Percentiles rank a stretch among this genome's conserved stretches.
These are phyloP conservation scores for Globisporangium okanoganense DNA, from an alignment of 352 stramenopile genomes.

Conservation along the genomic window DNA sequence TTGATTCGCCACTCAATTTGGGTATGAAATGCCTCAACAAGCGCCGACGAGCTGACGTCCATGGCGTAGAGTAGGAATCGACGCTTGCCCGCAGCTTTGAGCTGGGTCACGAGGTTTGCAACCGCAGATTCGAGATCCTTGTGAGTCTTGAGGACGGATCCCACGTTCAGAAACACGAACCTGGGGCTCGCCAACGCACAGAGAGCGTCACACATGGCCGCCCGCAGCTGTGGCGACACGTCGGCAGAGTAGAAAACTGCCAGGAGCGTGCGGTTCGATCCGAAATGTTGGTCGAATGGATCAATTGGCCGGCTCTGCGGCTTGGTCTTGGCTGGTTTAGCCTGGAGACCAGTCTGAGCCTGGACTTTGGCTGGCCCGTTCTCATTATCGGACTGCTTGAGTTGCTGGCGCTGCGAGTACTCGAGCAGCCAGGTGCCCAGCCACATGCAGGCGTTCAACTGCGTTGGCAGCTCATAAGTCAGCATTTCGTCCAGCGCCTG, in stretches of 20 bases:
- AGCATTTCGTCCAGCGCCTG: constrained; percentile 38
- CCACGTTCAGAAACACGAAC: constrained; percentile 34
- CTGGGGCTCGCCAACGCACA: constrained; percentile 1
- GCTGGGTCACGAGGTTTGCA: constrained; percentile 9
- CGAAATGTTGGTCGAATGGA: not conserved
- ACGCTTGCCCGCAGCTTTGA: constrained; percentile 21
- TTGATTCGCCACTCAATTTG: constrained; percentile 24
- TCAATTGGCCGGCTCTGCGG: not conserved
- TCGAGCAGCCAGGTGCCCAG: constrained; percentile 49
- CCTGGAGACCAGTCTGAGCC: not conserved
- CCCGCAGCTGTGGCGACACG: not conserved
- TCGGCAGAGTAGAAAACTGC: not conserved
- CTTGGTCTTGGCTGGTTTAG: not conserved
- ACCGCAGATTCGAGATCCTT: constrained; percentile 7
- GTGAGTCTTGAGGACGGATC: constrained; percentile 7
- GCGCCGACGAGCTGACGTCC: constrained; percentile 13
- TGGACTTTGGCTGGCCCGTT: not conserved
- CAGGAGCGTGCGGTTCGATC: not conserved
- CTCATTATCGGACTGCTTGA: not conserved
- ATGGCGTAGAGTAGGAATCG: constrained; percentile 26
- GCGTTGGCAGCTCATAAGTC: constrained; percentile 10
- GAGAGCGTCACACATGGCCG: not conserved
- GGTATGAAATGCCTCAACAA: constrained; percentile 9
- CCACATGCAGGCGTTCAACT: constrained; percentile 45
- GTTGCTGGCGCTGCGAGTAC: constrained; percentile 6